These are phyloP conservation scores for Ceratocystis papillata DNA, from an alignment of 2,329 filamentous ascomycete species.

Conservation along the genomic window DNA sequence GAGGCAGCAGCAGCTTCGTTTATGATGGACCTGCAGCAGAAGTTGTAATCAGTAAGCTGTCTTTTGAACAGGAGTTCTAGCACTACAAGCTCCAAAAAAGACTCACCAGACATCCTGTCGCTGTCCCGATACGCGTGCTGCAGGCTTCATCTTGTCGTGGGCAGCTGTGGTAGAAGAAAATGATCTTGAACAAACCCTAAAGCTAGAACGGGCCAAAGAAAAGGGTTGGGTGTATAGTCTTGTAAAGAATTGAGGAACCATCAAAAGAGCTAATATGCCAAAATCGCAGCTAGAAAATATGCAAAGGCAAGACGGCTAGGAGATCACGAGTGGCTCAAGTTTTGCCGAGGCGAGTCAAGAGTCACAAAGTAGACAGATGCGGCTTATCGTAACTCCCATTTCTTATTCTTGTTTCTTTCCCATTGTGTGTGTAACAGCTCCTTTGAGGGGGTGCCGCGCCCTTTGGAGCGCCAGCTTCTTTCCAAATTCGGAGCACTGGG, in stretches of 20 bases:
- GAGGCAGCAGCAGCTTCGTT: conserved; percentile 55
- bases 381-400: neutral
- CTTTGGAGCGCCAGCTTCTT: neutral
- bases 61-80: neutral
- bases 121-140: conserved; percentile 40
- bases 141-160: conserved; percentile 40
- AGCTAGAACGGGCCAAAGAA: neutral
- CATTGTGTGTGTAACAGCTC: conserved; percentile 2
- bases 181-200: neutral
- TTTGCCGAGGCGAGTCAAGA: neutral
- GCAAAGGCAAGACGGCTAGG: neutral
- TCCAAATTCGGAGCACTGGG: neutral
- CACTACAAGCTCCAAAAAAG: neutral
- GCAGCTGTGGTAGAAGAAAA: conserved; percentile 28
- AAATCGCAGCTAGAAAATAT: neutral
- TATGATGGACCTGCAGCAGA: conserved; percentile 48
- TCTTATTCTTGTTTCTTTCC: neutral
- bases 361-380: neutral
- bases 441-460: neutral
- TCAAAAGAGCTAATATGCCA: neutral
- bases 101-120: conserved; percentile 45
- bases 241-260: neutral
- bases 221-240: neutral
- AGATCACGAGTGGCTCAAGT: neutral
- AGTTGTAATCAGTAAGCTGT: neutral